Base-by-base conservation (phyloP, 2,329 filamentous ascomycete genomes). In the Aureobasidium sp. region DNA sequence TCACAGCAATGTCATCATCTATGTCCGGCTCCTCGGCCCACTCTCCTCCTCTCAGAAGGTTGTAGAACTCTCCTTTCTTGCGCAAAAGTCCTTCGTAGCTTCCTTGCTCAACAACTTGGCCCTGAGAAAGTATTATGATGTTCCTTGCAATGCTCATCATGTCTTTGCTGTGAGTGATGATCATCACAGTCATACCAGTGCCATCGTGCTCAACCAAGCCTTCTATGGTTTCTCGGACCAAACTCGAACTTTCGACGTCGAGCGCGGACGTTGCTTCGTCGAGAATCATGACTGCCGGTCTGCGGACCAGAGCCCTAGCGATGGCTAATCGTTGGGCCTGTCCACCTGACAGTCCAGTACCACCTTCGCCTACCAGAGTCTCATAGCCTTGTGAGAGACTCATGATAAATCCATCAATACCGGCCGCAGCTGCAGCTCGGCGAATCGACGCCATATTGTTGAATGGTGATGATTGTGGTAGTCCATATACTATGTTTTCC, bases 211-310 rank as follows among this genome's bases (percentile, higher is more conserved):
- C 64, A 13, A 87, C 76, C 1, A 94, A 74, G 0, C 70, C 70
- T 39, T 73, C 73, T 44, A 96, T 79, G 0, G 87, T 87, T 9
- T 81, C 75, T 13, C 88, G 79, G 3, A 97, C 82, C 1, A 81
- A 75, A 2, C 80, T 80, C 0, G 89, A 86, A 43, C 82, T 87
- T 67, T 87, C 83, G 0, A 81, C 79, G 69, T 97, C 92, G 0
- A 97, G 78, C 0, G 88, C 87, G 29, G 86, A 89, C 0, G 92
- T 97, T 0, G 92, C 90, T 75, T 97, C 92, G 68, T 97, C 93
- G 1, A 97, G 76, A 2, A 97, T 82, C 17, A 97, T 76, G 2
- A 97, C 78, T 44, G 82, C 80, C 0, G 92, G 92, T 15, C 81
- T 78, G 0, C 90, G 82, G 0, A 89, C 81, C 0, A 97, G 77